Base-by-base conservation (phyloP, 1,284 basidiomycete species). In the Cryptococcus sp. region DNA sequence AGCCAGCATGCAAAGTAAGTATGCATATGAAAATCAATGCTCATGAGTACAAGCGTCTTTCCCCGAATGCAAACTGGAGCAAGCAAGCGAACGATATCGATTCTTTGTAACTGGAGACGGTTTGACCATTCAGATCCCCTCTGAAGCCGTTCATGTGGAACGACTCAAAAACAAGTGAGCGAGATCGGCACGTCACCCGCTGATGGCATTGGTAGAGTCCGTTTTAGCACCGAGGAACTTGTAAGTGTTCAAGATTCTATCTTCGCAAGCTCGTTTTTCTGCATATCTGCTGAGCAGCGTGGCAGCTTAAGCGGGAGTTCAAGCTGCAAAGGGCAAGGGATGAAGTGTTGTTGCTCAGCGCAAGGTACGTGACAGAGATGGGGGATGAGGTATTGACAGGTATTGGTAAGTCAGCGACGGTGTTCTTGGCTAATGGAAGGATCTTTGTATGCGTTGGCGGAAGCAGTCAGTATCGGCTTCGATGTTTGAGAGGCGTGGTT, bases 141-240 rank as follows among this genome's bases (percentile, higher is more conserved):
- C 42, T n/a, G 42, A 45, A 15, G 42, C 42, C 16, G 15, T 45
- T 15, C 22, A 19, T 22, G 57, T 59, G 48, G 41, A 54, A 20
- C 50, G 48, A 41, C 42, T 45, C 8, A 57, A 58, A n/a, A 25
- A 46, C 11, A 56, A 54, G 61, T 59, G n/a, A 50, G 50, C 7
- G 22, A 7, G 19, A 35, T 27, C 10, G 6, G 45, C 11, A 17
- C 10, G 7, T 27, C 35, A 23, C 23, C 3, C 17, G 17, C 35
- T 53, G 16, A 39, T n/a, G 23, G 27, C 51, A n/a, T 50, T 39
- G 22, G 2, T 23, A 71, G 67, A 20, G 50, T 67, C 25, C 55
- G 84, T 15, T 93, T 93, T 74, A 87, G 87, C 1, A 91, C 83
- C 56, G 82, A 92, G 72, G 89, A 93, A 65, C 74, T 94, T 78